Conservation (phyloP, 352 stramenopile species). For the Phytophthora capsici region DNA sequence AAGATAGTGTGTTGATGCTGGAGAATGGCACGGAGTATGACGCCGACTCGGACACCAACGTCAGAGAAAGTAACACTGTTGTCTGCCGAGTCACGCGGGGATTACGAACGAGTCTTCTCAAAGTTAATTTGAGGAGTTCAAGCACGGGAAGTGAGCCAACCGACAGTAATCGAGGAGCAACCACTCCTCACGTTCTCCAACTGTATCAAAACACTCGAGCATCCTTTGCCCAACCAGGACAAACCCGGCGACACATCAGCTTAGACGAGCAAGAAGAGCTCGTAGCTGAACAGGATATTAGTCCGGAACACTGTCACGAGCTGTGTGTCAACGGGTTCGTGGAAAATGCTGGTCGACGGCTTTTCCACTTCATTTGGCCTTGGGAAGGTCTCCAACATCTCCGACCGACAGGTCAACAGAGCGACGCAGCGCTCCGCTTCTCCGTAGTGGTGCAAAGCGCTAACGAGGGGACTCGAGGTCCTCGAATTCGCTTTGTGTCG, state of each 20-base stretch:
- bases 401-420: slow-evolving; percentile 25
- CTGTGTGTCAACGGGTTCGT: slow-evolving; percentile 77
- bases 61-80: slow-evolving; percentile 35
- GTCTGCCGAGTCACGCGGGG: slow-evolving; percentile 36
- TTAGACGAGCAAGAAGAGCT: slow-evolving; percentile 42
- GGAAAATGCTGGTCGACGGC: slow-evolving; percentile 57
- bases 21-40: slow-evolving; percentile 26
- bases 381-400: slow-evolving; percentile 61
- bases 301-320: slow-evolving; percentile 75
- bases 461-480: slow-evolving; percentile 19
- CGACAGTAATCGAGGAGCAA: slow-evolving; percentile 5
- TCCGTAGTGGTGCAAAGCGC: slow-evolving; percentile 45
- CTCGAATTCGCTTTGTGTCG: slow-evolving; percentile 64
- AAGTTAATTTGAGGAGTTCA: slow-evolving; percentile 36
- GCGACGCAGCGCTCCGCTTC: slow-evolving; percentile 22
- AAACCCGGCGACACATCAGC: slow-evolving; percentile 27
- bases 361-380: slow-evolving; percentile 75
- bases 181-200: slow-evolving; percentile 20
- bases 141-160: slow-evolving; percentile 13
- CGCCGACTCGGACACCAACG: slow-evolving; percentile 6
- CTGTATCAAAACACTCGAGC: slow-evolving; percentile 26
- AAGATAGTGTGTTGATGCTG: slow-evolving; percentile 38
- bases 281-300: slow-evolving; percentile 60
- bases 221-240: slow-evolving; percentile 23
- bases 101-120: slow-evolving; percentile 39